phyloP scores from a whole-genome alignment of 2,329 filamentous ascomycete genomes.

The Fusarium tupiense region DNA sequence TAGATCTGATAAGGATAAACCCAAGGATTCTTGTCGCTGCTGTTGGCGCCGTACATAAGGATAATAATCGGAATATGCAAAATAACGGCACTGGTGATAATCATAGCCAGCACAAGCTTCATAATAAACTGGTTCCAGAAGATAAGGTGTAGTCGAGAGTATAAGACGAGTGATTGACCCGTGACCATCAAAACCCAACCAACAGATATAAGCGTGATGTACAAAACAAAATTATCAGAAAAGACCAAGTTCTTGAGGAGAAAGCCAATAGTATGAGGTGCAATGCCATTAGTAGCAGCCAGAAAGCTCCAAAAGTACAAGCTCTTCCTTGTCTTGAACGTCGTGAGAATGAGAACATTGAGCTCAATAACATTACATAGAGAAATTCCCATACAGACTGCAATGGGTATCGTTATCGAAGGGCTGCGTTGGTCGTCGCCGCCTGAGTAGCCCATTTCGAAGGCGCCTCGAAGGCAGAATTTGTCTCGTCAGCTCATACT shows the following conservation, averaged over 20 bases:
- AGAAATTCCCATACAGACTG: slow-evolving; percentile 37
- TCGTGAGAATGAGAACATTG: slow-evolving; percentile 44
- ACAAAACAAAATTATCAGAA: slow-evolving; percentile 17
- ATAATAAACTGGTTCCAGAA: slow-evolving; percentile 60
- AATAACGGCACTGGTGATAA: slow-evolving; percentile 60
- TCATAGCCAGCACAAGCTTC: slow-evolving; percentile 64
- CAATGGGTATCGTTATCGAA: background rate
- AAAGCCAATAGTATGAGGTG: slow-evolving; percentile 54
- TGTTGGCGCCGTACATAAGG: slow-evolving; percentile 64
- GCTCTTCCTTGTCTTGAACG: slow-evolving; percentile 46
- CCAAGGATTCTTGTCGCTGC: slow-evolving; percentile 35
- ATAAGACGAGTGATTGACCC: slow-evolving; percentile 69
- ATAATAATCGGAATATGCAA: slow-evolving; percentile 64
- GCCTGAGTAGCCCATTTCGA: slow-evolving; percentile 19
- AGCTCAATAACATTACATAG: slow-evolving; percentile 49
- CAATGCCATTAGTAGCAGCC: slow-evolving; percentile 46
- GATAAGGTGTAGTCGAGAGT: slow-evolving; percentile 69
- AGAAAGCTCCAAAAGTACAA: slow-evolving; percentile 53
- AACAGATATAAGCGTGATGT: slow-evolving; percentile 43
- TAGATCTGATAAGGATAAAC: slow-evolving; percentile 53
- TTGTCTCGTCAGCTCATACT: background rate
- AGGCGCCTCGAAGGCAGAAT: background rate
- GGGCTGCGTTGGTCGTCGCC: slow-evolving; percentile 1
- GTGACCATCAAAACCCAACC: slow-evolving; percentile 62
- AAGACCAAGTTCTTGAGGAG: slow-evolving; percentile 51